Evolutionary conservation across 345 rosid species (phyloP), one percentile per base, ranked within the genome.

Genomic region (Erucastrum elatum): DNA sequence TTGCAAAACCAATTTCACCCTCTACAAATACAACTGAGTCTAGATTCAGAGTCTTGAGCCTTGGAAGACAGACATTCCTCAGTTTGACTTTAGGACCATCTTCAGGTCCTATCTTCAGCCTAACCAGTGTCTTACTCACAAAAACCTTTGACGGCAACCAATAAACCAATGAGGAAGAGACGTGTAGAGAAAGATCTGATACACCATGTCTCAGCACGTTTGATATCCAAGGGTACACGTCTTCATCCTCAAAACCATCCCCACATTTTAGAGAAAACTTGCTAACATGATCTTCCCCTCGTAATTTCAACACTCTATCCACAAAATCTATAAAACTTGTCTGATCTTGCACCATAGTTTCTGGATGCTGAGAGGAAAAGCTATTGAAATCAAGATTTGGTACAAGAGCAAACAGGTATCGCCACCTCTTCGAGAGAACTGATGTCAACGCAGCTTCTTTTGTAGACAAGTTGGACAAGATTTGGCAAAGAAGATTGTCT

Each of bases 381-480:
- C 7, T 11, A 13, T 64, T 53, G 30, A 77, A 77, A 56, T 77
- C 72, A 30, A 77, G 81, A 78, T 59, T 17, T 41, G 76, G 61
- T 55, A 71, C 81, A 17, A 71, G 7, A 8, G 81, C 81, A 71
- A 77, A 77, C 4, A 77, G 27, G 60, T 72, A 25, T 2, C 68
- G 61, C 77, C 82, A 78, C 16, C 82, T 58, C 33, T 72, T 78
- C 2, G 77, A 78, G 68, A 78, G 82, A 66, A 78, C 11, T 26
- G 82, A 66, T 15, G 82, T 78, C 44, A 72, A 8, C 15, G 81
- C 77, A 79, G 82, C 82, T 27, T 79, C 77, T 35, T 79, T 79
- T 16, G 77, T 73, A 10, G 82, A 34, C 21, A 79, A 2, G 4
- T 72, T 31, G n/a, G 77, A 67, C 64, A 78, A 72, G 77, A 78